These are phyloP conservation scores for Phytophthora parvispora DNA, from an alignment of 352 stramenopile species.

Conservation along the genomic window DNA sequence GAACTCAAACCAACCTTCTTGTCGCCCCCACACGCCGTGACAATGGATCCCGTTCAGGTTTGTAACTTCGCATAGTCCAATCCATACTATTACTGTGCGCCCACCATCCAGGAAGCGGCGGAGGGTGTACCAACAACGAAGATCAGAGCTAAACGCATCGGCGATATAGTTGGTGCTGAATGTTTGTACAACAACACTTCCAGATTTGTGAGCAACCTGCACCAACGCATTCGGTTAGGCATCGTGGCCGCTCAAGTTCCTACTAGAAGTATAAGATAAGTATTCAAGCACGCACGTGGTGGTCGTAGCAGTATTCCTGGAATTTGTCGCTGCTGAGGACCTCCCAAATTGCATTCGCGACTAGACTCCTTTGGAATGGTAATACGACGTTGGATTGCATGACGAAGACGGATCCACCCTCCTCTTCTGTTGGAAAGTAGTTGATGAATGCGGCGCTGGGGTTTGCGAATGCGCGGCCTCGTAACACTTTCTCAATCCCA, in stretches of 20 bases:
- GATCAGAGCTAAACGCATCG: not conserved
- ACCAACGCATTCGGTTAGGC: not conserved
- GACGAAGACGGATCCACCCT: not conserved
- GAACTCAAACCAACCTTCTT: constrained; percentile 25
- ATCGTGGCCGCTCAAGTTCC: not conserved
- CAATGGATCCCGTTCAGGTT: constrained; percentile 26
- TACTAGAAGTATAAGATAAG: not conserved
- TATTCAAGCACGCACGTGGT: not conserved
- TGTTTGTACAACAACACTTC: not conserved
- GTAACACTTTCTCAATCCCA: not conserved
- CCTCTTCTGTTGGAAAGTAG: not conserved
- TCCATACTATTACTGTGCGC: constrained; percentile 47
- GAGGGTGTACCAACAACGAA: constrained; percentile 14
- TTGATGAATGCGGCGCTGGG: not conserved
- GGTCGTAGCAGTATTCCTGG: not conserved
- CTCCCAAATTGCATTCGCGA: not conserved
- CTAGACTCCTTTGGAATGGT: not conserved
- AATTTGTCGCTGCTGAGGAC: not conserved
- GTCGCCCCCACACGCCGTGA: constrained; percentile 21
- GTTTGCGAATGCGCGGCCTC: not conserved
- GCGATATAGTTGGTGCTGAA: not conserved
- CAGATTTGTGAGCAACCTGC: not conserved
- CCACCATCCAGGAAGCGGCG: constrained; percentile 39
- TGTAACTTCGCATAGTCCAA: constrained; percentile 33
- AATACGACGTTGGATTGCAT: not conserved